A percentile compares a stretch with the other conserved stretches of the same genome.
phyloP scores from a whole-genome alignment of 108 stramenopile species.

The Aurantiochytrium sp. region DNA sequence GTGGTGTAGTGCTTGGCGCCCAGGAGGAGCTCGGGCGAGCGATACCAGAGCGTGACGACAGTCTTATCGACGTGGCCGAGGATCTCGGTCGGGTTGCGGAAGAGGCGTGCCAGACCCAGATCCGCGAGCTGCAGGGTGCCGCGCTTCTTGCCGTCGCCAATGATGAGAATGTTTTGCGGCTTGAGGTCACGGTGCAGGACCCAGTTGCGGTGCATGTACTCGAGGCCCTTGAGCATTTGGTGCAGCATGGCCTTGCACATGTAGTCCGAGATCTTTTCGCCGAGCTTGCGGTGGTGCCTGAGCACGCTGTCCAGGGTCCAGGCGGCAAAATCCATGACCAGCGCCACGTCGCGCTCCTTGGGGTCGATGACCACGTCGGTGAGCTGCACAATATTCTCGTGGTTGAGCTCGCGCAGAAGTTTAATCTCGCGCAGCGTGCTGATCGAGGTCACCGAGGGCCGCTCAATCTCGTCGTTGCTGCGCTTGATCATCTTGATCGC shows the following conservation, averaged over 20 bases:
- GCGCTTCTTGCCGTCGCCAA: slow-evolving; percentile 68
- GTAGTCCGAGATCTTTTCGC: slow-evolving; percentile 52
- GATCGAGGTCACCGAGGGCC: slow-evolving; percentile 81
- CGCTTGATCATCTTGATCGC: slow-evolving; percentile 84
- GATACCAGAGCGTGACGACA: slow-evolving; percentile 96
- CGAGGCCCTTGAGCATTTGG: slow-evolving; percentile 77
- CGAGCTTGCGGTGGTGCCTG: slow-evolving; percentile 63
- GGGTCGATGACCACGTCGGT: slow-evolving; percentile 35
- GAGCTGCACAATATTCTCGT: slow-evolving; percentile 71
- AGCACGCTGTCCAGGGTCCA: slow-evolving; percentile 78
- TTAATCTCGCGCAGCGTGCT: slow-evolving; percentile 68
- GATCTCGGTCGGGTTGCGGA: slow-evolving; percentile 70
- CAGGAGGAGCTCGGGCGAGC: slow-evolving; percentile 90
- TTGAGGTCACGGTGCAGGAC: slow-evolving; percentile 87
- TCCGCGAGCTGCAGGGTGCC: slow-evolving; percentile 87
- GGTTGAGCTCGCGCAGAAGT: slow-evolving; percentile 71
- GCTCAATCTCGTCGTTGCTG: slow-evolving; percentile 75
- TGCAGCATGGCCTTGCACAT: slow-evolving; percentile 68
- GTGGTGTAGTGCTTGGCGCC: slow-evolving; percentile 79
- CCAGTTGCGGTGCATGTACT: slow-evolving; percentile 76
- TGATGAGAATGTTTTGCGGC: slow-evolving; percentile 70
- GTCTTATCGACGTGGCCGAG: slow-evolving; percentile 67
- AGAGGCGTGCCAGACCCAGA: slow-evolving; percentile 87
- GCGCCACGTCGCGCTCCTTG: slow-evolving; percentile 68
- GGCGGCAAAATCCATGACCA: slow-evolving; percentile 78